Evolutionary conservation across 805 yeast genomes (phyloP).

Genomic region (Dipodascus albidus): DNA sequence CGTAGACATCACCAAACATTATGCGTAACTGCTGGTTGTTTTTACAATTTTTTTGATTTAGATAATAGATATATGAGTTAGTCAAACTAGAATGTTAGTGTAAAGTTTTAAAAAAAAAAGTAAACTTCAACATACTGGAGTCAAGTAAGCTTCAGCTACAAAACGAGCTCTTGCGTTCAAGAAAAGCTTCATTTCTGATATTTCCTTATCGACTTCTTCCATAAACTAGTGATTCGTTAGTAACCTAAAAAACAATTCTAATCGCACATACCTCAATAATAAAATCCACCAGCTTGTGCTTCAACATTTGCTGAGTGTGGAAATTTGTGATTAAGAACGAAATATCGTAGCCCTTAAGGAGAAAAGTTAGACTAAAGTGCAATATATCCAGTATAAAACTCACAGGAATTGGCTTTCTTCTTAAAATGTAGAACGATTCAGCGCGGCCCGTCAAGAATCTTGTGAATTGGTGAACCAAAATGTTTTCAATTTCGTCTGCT

Average conservation of each 20-base stretch:
- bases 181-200: conserved; percentile 95
- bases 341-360: conserved; percentile 68
- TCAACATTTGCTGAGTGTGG: conserved; percentile 93
- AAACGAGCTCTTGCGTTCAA: conserved; percentile 96
- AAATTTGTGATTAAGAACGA: conserved; percentile 86
- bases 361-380: not conserved
- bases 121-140: conserved; percentile 44
- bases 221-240: conserved; percentile 39
- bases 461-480: conserved; percentile 88
- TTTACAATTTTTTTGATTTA: too few relatives aligned
- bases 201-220: conserved; percentile 98
- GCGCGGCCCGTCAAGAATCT: conserved; percentile 92
- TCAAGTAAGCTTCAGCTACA: conserved; percentile 90
- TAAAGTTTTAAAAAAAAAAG: too few relatives aligned
- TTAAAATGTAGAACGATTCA: conserved; percentile 80
- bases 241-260: not conserved
- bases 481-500: conserved; percentile 93
- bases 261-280: conserved; percentile 50
- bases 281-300: conserved; percentile 90
- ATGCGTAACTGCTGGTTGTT: too few relatives aligned
- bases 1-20: too few relatives aligned
- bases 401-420: conserved; percentile 72
- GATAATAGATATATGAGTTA: not conserved
- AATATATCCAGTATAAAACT: too few relatives aligned
- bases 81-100: not conserved